phyloP scores from a whole-genome alignment of 192 early-diverging fungal genomes.

The Chytriomyces sp. region DNA sequence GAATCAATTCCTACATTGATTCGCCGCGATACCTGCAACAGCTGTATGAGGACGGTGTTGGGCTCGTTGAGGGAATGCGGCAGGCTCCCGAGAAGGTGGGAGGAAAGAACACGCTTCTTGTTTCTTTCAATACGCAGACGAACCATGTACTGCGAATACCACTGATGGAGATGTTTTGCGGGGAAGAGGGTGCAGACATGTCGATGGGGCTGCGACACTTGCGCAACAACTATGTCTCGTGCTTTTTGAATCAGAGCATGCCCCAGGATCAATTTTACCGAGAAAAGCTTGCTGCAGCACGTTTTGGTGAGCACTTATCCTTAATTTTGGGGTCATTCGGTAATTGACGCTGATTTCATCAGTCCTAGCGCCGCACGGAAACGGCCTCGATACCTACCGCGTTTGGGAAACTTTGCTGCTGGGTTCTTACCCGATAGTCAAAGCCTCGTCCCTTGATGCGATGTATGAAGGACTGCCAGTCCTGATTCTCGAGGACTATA shows the following conservation, averaged over 20 bases:
- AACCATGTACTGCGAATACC: background rate
- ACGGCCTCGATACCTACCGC: background rate
- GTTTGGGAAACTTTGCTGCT: background rate
- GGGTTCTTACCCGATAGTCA: background rate
- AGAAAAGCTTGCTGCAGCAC: background rate
- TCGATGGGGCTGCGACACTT: no score
- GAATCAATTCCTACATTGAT: slow-evolving; percentile 7
- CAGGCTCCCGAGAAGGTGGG: background rate
- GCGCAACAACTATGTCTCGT: background rate
- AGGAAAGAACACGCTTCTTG: background rate
- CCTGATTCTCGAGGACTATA: background rate
- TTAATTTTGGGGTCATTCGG: background rate
- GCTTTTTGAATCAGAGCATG: background rate
- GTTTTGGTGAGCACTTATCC: background rate
- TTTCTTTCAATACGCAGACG: slow-evolving; percentile 17
- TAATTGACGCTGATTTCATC: background rate
- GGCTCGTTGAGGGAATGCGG: background rate
- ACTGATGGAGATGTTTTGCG: background rate
- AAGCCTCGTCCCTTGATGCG: background rate
- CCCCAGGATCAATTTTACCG: background rate
- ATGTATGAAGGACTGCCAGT: slow-evolving; percentile 6
- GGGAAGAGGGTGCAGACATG: background rate
- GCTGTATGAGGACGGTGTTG: background rate
- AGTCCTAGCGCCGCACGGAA: slow-evolving; percentile 1
- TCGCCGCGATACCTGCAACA: background rate